A percentile compares a stretch with the other conserved stretches of the same genome.
Conservation (phyloP, 345 rosid genomes). For the Camelina laxa region DNA sequence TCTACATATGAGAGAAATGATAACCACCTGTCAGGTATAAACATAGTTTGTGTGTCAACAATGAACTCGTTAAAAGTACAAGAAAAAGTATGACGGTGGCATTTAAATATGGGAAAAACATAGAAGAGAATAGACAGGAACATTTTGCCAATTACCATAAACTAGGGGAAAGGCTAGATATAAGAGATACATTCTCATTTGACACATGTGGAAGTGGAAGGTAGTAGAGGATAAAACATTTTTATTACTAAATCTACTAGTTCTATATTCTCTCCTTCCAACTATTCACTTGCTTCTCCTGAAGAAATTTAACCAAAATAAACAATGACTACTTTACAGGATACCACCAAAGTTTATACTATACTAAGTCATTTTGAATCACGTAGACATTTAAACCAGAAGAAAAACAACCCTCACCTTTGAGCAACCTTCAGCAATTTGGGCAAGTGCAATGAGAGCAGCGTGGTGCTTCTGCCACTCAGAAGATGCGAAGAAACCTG, state of each 20-base stretch:
- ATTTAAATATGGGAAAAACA: neutral
- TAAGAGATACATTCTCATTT: neutral
- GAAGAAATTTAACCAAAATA: neutral
- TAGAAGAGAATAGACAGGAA: neutral
- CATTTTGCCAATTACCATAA: conserved; percentile 3
- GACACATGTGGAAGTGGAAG: neutral
- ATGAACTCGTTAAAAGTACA: neutral
- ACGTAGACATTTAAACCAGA: neutral
- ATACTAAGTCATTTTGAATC: neutral
- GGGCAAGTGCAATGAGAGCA: conserved; percentile 69
- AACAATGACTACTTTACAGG: neutral
- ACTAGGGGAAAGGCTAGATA: neutral
- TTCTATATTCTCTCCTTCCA: neutral
- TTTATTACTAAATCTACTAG: conserved; percentile 8
- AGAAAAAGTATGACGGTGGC: neutral
- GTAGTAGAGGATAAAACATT: neutral
- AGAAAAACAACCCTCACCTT: conserved; percentile 49
- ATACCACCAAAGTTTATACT: neutral
- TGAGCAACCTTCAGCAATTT: conserved; percentile 80
- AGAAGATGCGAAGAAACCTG: conserved; percentile 55
- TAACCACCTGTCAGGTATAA: neutral
- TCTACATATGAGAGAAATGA: neutral
- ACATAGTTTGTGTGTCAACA: neutral
- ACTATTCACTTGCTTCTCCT: neutral
- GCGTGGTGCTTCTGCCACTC: conserved; percentile 83